A percentile compares a stretch with the other conserved stretches of the same genome.
phyloP scores from a whole-genome alignment of 441 rosid species.

The Macaranga tanarius region DNA sequence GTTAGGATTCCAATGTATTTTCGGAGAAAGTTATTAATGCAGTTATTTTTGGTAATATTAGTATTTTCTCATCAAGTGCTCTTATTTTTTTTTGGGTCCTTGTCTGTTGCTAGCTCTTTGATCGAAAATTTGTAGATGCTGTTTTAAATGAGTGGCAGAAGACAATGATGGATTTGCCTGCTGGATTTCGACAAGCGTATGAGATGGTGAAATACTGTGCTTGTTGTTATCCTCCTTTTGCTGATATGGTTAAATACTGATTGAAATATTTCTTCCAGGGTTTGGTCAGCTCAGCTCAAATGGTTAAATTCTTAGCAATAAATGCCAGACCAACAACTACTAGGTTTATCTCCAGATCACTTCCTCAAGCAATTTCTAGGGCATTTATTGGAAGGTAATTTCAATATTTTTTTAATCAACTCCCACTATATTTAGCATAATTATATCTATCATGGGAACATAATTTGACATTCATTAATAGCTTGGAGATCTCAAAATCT shows the following conservation, averaged over 20 bases:
- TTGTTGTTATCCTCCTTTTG: slow-evolving; percentile 8
- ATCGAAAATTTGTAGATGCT: slow-evolving; percentile 87
- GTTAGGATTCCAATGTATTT: slow-evolving; percentile 33
- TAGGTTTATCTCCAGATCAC: slow-evolving; percentile 77
- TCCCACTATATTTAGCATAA: neutral
- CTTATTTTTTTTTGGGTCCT: slow-evolving; percentile 15
- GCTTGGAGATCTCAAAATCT: neutral
- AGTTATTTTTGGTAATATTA: slow-evolving; percentile 7
- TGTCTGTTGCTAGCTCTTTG: slow-evolving; percentile 66
- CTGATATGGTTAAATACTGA: slow-evolving; percentile 12
- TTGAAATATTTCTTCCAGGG: slow-evolving; percentile 56
- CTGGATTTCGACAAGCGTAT: slow-evolving; percentile 94
- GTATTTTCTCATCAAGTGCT: neutral
- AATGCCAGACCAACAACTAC: slow-evolving; percentile 91
- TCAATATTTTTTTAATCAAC: neutral
- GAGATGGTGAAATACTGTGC: slow-evolving; percentile 66
- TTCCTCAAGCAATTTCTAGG: slow-evolving; percentile 82
- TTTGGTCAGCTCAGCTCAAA: slow-evolving; percentile 94
- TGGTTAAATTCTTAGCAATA: slow-evolving; percentile 83
- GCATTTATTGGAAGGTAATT: slow-evolving; percentile 94
- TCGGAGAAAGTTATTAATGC: neutral
- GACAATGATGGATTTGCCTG: slow-evolving; percentile 94
- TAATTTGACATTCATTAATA: neutral
- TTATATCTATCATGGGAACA: neutral
- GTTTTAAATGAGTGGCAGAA: slow-evolving; percentile 96